Conservation (phyloP, 345 rosid genomes). For the Syzygium oleosum region DNA sequence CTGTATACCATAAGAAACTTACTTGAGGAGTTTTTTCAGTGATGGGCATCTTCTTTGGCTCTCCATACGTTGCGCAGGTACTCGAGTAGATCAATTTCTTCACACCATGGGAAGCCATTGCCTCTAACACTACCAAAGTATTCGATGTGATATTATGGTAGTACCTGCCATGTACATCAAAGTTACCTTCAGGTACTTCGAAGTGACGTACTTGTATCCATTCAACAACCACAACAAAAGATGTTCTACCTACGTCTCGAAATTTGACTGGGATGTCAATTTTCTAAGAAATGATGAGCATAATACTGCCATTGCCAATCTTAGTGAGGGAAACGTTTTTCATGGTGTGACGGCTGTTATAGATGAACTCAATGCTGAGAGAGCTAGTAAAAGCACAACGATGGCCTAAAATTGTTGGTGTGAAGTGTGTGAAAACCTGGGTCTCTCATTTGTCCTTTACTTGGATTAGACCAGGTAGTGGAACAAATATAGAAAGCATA, state of each 20-base stretch:
- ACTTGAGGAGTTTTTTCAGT: constrained; percentile 91
- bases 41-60: constrained; percentile 96
- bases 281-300: background rate
- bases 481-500: background rate
- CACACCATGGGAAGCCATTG: constrained; percentile 77
- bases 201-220: background rate
- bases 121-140: constrained; percentile 82
- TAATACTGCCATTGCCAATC: background rate
- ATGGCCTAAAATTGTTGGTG: background rate
- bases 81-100: constrained; percentile 91
- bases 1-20: background rate
- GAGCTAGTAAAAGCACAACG: background rate
- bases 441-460: background rate
- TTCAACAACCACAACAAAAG: background rate
- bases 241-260: background rate
- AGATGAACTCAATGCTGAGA: background rate
- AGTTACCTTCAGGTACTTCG: background rate
- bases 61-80: constrained; percentile 98
- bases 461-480: background rate
- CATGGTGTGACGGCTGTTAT: background rate
- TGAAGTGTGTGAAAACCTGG: background rate
- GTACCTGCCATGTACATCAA: constrained; percentile 35
- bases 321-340: background rate
- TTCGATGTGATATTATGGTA: constrained; percentile 97
- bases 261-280: background rate